Conservation (phyloP, 108 stramenopile genomes). For the Cylindrotheca fusiformis region DNA sequence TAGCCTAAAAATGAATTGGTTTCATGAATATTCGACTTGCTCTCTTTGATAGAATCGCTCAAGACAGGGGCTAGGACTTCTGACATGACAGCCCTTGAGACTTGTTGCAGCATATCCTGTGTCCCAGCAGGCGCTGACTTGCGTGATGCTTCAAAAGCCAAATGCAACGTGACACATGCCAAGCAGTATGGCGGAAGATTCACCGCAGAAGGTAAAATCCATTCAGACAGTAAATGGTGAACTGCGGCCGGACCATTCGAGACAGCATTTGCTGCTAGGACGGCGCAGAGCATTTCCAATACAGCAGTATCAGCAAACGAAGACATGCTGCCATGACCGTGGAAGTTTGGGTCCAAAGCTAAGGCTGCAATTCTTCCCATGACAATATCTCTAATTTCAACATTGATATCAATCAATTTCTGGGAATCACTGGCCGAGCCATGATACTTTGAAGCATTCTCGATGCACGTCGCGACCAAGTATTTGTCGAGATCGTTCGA, state of each 20-base stretch:
- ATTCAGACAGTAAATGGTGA: slow-evolving; percentile 58
- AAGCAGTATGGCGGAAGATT: slow-evolving; percentile 50
- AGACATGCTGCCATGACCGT: slow-evolving; percentile 25
- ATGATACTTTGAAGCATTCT: slow-evolving; percentile 50
- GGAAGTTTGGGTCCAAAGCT: slow-evolving; percentile 60
- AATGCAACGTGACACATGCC: slow-evolving; percentile 43
- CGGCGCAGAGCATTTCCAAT: slow-evolving; percentile 68
- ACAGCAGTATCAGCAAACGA: slow-evolving; percentile 67
- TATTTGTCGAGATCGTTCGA: slow-evolving; percentile 50
- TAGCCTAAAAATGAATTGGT: not conserved
- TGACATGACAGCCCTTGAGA: slow-evolving; percentile 43
- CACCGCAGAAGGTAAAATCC: slow-evolving; percentile 65
- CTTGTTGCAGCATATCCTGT: slow-evolving; percentile 44
- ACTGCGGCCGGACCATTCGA: slow-evolving; percentile 62
- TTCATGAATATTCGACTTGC: not conserved
- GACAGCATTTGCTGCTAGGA: slow-evolving; percentile 74
- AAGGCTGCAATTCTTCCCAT: slow-evolving; percentile 79
- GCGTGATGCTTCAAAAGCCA: slow-evolving; percentile 51
- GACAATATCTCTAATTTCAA: slow-evolving; percentile 69
- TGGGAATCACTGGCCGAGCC: slow-evolving; percentile 35
- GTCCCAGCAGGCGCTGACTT: slow-evolving; percentile 54
- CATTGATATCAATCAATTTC: slow-evolving; percentile 50
- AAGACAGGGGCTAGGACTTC: slow-evolving; percentile 50
- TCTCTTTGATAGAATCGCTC: slow-evolving; percentile 29
- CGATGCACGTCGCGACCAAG: slow-evolving; percentile 58